Base-by-base conservation (phyloP, 2,329 filamentous ascomycete genomes). In the Berkeleyomyces rouxiae region DNA sequence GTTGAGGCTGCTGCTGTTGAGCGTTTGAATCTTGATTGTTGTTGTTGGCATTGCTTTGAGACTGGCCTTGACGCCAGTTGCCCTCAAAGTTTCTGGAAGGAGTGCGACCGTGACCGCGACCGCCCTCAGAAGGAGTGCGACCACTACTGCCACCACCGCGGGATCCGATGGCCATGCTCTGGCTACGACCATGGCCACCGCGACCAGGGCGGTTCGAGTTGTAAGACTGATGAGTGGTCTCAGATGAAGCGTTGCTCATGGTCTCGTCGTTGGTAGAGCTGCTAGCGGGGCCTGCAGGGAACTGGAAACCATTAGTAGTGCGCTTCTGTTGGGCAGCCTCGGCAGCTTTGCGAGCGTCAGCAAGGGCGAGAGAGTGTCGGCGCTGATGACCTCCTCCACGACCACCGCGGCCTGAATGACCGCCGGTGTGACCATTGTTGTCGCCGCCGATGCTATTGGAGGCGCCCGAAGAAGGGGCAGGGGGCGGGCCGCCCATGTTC, bases 241-340 rank as follows among this genome's bases (percentile, higher is more conserved):
- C 69, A 16, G 71, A 67, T 57, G 72, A 71, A n/a, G 69, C 61
- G 33, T 69, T 64, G 11, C 68, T 66, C 65, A 70, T 75, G 64
- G 71, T 74, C 66, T 79, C 78, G 6, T 80, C 77, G 55, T 77
- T 80, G 37, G 81, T 74, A 65, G 84, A 82, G 67, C 84, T 83
- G 66, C 82, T 80, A 61, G 81, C 78, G 66, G 85, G 80, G 59
- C 90, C 88, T 61, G 86, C 83, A 13, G 93, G 92, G 72, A 99
- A 99, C 72, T 96, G 91, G 75, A 97, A 99, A 64, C 85, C 90
- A 66, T 88, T 90, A 66, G 91, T 90, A 62, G 92, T 95, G 73
- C 91, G 82, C 77, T 96, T 96, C 78, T 96, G 92, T 76, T 99
- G 93, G 58, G 93, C 93, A 67, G 96, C 76, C 73, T 99, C 93